Evolutionary conservation across 106 monocot genomes (phyloP).

Genomic region (Apostasia shenzhenica): DNA sequence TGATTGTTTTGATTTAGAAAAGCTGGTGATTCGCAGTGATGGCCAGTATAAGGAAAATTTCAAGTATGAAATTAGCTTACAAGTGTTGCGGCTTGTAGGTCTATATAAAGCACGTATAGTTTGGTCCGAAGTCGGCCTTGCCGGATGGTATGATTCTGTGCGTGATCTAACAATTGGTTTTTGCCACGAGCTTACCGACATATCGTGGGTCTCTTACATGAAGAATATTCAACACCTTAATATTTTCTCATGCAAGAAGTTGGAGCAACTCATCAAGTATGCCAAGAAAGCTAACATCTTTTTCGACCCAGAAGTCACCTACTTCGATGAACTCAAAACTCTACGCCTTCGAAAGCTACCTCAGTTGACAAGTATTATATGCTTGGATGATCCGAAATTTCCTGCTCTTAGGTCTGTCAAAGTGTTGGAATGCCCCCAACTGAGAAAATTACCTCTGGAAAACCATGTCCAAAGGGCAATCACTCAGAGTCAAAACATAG

Average conservation of each 20-base stretch:
- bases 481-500: neutral
- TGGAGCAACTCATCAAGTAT: constrained; percentile 4
- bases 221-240: constrained; percentile 5
- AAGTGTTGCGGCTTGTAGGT: neutral
- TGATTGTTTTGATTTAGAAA: neutral
- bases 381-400: neutral
- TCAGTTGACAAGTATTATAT: constrained; percentile 1
- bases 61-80: neutral
- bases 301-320: neutral
- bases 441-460: constrained; percentile 4
- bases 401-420: neutral
- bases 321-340: neutral
- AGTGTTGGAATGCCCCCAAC: constrained; percentile 2
- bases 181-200: constrained; percentile 17
- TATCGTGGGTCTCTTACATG: constrained; percentile 16
- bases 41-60: neutral
- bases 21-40: neutral
- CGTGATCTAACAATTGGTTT: constrained; percentile 14
- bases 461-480: too few relatives aligned
- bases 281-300: neutral
- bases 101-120: constrained; percentile 4
- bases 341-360: neutral
- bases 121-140: neutral
- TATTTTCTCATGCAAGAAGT: constrained; percentile 1
- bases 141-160: neutral